Conservation (phyloP, 106 monocot species). For the Alisma plantagoaquatica region DNA sequence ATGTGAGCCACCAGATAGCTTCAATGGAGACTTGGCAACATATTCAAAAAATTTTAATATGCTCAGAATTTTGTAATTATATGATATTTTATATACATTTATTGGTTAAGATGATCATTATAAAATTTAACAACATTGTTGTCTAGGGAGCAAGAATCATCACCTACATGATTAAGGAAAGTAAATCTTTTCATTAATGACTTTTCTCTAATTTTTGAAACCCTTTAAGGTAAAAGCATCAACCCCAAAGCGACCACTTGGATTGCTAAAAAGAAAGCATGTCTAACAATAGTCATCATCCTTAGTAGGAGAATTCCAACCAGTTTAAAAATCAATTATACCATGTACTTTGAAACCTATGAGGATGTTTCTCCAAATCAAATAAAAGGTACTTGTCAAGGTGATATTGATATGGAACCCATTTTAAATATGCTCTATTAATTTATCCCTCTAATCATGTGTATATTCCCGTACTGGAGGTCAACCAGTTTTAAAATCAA, state of each 20-base stretch:
- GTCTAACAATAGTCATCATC: neutral
- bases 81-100: neutral
- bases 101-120: conserved; percentile 1
- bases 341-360: neutral
- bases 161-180: too few species aligned
- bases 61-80: neutral
- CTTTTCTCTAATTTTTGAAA: neutral
- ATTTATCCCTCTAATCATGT: neutral
- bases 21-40: too few species aligned
- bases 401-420: neutral
- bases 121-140: neutral
- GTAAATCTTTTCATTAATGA: too few species aligned
- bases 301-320: neutral
- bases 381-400: neutral
- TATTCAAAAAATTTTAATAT: too few species aligned
- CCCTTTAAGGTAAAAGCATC: neutral
- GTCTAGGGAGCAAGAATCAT: neutral
- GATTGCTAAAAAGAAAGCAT: neutral
- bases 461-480: neutral
- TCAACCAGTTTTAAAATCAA: neutral
- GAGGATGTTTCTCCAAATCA: neutral
- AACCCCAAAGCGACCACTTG: too few species aligned
- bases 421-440: neutral
- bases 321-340: neutral
- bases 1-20: neutral